These are phyloP conservation scores for Hamigera avellanea DNA, from an alignment of 495 filamentous ascomycete genomes.

Conservation along the genomic window DNA sequence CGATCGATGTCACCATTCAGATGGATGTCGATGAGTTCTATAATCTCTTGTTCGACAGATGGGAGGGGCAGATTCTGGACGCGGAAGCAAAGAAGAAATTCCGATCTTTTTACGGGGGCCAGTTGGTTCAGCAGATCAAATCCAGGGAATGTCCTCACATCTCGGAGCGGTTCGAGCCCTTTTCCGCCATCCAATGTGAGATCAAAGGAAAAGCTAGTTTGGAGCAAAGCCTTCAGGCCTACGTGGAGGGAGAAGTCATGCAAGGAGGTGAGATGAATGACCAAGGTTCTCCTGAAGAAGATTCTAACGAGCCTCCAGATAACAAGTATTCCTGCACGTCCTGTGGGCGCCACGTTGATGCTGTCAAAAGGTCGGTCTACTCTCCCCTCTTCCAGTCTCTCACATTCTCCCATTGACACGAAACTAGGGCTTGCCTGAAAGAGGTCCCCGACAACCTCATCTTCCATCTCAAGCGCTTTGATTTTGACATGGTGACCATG, in stretches of 20 bases:
- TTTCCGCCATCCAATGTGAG: slow-evolving; percentile 92
- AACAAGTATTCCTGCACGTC: slow-evolving; percentile 97
- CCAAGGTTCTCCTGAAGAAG: neutral
- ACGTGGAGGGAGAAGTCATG: slow-evolving; percentile 94
- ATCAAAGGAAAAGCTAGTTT: slow-evolving; percentile 85
- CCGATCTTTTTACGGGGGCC: slow-evolving; percentile 78
- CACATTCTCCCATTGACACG: neutral
- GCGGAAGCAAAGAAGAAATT: slow-evolving; percentile 61
- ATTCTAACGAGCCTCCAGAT: slow-evolving; percentile 33
- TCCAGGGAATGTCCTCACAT: slow-evolving; percentile 92
- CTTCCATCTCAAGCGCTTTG: slow-evolving; percentile 93
- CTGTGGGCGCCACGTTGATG: slow-evolving; percentile 84
- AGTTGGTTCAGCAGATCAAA: slow-evolving; percentile 87
- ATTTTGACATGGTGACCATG: slow-evolving; percentile 80
- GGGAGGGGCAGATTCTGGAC: slow-evolving; percentile 70
- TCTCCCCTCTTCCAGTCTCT: neutral
- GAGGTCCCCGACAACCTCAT: slow-evolving; percentile 91
- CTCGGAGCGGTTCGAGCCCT: slow-evolving; percentile 79
- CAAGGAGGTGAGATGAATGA: slow-evolving; percentile 57
- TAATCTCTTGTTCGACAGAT: slow-evolving; percentile 81
- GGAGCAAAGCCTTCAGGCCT: slow-evolving; percentile 80
- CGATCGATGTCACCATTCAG: slow-evolving; percentile 80
- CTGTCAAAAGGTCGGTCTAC: slow-evolving; percentile 63
- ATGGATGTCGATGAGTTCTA: slow-evolving; percentile 99
- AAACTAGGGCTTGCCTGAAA: slow-evolving; percentile 67